Percentiles rank a stretch among this genome's conserved stretches.
Evolutionary conservation across 371 early-diverging fungal genomes (phyloP).

Genomic region (Rhizopus delemar): DNA sequence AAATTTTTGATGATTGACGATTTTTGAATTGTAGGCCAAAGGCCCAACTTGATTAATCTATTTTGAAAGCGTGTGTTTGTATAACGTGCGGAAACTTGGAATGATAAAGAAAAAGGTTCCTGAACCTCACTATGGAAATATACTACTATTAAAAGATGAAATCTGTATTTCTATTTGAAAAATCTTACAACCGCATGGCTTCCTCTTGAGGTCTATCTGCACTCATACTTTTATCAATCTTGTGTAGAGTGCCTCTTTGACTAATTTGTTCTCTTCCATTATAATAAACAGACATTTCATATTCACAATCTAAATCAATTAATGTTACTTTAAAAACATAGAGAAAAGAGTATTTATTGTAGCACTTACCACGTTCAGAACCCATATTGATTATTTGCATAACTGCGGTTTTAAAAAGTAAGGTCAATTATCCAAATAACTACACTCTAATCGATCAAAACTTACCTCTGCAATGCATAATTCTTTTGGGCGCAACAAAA

Average conservation of each 20-base stretch:
- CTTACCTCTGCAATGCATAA: conserved; percentile 28
- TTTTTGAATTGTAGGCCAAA: conserved; percentile 7
- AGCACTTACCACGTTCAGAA: conserved; percentile 19
- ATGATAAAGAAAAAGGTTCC: conserved; percentile 25
- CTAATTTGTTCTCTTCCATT: conserved; percentile 11
- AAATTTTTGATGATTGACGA: background rate
- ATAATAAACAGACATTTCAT: conserved; percentile 16
- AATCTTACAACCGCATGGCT: conserved; percentile 18
- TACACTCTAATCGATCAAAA: background rate
- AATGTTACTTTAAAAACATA: too few relatives aligned
- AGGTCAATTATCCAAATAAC: background rate
- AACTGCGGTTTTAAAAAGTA: conserved; percentile 1
- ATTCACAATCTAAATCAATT: conserved; percentile 20
- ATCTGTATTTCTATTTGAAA: background rate
- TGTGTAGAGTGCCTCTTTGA: conserved; percentile 17
- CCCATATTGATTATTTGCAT: conserved; percentile 27
- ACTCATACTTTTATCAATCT: conserved; percentile 12
- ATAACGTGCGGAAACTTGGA: conserved; percentile 24
- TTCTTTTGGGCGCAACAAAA: conserved; percentile 16
- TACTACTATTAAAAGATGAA: background rate
- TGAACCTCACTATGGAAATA: conserved; percentile 15
- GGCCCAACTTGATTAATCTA: conserved; percentile 19
- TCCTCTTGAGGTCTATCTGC: conserved; percentile 26
- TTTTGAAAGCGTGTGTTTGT: conserved; percentile 17
- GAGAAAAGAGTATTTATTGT: too few relatives aligned